Conservation (phyloP, 257 asterid genomes). For the Gardenia jasminoides region DNA sequence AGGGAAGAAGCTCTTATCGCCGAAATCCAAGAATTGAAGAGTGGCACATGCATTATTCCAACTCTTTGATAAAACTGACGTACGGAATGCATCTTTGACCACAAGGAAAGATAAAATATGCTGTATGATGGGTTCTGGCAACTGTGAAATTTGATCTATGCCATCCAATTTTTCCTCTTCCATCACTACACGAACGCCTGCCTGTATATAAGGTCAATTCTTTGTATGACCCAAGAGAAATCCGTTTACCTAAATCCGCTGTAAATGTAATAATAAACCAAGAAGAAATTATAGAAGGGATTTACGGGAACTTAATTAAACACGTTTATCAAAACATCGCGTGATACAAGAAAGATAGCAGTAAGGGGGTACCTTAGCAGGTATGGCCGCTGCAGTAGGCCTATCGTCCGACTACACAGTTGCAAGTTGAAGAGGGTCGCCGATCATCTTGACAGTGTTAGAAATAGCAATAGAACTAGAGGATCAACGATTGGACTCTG, state of each 20-base stretch:
- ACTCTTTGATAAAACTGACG: background rate
- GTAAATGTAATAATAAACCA: too few relatives aligned
- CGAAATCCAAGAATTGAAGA: background rate
- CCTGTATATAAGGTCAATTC: too few relatives aligned
- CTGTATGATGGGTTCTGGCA: constrained; percentile 4
- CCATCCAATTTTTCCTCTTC: background rate
- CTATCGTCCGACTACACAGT: background rate
- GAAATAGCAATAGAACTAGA: too few relatives aligned
- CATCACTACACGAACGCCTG: background rate
- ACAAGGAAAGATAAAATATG: background rate
- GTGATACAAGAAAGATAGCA: too few relatives aligned
- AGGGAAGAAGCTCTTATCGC: too few relatives aligned
- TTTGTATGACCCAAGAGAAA: background rate
- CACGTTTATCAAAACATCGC: too few relatives aligned
- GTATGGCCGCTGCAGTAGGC: too few relatives aligned
- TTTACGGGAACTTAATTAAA: too few relatives aligned
- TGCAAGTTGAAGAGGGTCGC: too few relatives aligned
- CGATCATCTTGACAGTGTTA: too few relatives aligned
- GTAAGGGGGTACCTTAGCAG: too few relatives aligned
- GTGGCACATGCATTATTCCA: background rate
- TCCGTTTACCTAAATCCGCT: background rate
- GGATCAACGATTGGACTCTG: background rate
- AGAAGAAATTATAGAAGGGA: too few relatives aligned
- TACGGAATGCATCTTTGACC: background rate
- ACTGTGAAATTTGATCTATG: background rate